These are phyloP conservation scores for Dipteronia dyeriana DNA, from an alignment of 345 rosid species.

Conservation along the genomic window DNA sequence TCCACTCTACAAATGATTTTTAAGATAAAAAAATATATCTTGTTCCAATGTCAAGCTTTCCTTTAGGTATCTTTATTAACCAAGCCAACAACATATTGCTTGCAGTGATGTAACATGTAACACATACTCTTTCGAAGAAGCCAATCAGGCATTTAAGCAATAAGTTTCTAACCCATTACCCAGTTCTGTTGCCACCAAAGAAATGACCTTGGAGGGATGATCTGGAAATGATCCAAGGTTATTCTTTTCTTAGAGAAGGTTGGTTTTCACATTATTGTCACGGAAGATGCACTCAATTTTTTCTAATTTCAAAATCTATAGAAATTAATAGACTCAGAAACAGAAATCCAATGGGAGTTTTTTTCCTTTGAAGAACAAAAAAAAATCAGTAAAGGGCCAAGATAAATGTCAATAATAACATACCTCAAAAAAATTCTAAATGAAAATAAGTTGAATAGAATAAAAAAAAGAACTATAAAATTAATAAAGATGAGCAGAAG, in stretches of 20 bases:
- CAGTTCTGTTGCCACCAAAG: background rate
- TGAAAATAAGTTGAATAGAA: background rate
- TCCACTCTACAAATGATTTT: background rate
- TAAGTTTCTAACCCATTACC: background rate
- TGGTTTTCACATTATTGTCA: background rate
- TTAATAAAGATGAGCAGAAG: background rate
- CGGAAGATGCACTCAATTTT: background rate
- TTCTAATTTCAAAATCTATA: background rate
- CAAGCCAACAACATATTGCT: background rate
- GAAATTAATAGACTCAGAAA: background rate
- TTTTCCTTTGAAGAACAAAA: background rate
- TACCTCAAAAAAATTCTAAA: background rate
- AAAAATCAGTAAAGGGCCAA: background rate
- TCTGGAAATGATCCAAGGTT: background rate
- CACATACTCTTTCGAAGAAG: background rate
- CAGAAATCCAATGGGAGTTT: conserved; percentile 6
- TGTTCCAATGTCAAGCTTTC: background rate
- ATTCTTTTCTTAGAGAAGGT: background rate
- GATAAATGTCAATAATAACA: background rate
- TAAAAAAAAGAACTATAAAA: background rate
- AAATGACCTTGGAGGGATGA: background rate
- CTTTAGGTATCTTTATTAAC: too few species aligned
- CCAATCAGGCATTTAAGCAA: background rate
- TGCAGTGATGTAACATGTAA: background rate
- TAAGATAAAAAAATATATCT: background rate